These are phyloP conservation scores for Nigrograna mackinnonii DNA, from an alignment of 2,329 filamentous ascomycete genomes.

Conservation along the genomic window DNA sequence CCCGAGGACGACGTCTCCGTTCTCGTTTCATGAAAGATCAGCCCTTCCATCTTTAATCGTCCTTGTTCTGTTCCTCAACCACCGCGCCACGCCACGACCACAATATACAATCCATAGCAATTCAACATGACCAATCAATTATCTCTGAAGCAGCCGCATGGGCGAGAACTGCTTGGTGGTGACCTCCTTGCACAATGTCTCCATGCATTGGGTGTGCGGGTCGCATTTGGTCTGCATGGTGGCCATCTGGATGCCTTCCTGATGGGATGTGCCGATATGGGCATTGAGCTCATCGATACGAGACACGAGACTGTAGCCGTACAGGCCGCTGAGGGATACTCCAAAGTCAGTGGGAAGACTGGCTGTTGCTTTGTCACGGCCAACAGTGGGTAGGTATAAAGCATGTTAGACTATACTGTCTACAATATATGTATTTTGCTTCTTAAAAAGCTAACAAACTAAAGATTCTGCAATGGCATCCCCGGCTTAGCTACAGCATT, in stretches of 20 bases:
- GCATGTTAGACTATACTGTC: not conserved
- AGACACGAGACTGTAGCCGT: slow-evolving; percentile 53
- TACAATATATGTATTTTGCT: not conserved
- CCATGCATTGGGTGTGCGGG: slow-evolving; percentile 44
- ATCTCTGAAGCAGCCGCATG: slow-evolving; percentile 32
- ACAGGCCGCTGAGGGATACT: slow-evolving; percentile 52
- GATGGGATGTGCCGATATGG: slow-evolving; percentile 45
- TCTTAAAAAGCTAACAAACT: too few relatives aligned
- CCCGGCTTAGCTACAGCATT: slow-evolving; percentile 51
- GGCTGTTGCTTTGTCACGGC: slow-evolving; percentile 54
- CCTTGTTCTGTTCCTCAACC: not conserved
- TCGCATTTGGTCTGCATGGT: slow-evolving; percentile 53
- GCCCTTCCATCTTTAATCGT: not conserved
- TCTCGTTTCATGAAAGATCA: not conserved
- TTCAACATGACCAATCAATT: too few relatives aligned
- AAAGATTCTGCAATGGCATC: slow-evolving; percentile 50
- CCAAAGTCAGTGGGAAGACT: slow-evolving; percentile 48
- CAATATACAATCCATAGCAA: too few relatives aligned
- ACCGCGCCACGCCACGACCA: too few relatives aligned
- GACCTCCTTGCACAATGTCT: slow-evolving; percentile 52
- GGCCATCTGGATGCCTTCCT: slow-evolving; percentile 55
- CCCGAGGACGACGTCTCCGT: slow-evolving; percentile 3
- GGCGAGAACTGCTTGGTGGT: slow-evolving; percentile 48
- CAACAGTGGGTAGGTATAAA: slow-evolving; percentile 46
- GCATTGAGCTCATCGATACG: slow-evolving; percentile 50